Conservation (phyloP, 129 eudicot genomes). For the Centella asiatica region DNA sequence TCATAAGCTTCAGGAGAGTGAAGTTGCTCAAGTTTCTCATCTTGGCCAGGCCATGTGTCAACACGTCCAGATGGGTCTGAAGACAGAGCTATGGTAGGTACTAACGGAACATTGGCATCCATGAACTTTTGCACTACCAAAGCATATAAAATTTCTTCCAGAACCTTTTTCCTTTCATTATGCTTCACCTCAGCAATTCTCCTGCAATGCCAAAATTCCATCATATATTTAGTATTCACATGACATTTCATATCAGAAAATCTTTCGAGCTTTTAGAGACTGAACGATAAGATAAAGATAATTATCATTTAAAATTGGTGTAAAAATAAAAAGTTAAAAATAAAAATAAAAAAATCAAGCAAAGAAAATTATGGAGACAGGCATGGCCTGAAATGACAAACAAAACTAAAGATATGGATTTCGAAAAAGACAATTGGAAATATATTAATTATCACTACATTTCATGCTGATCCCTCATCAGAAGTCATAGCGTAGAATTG, state of each 20-base stretch:
- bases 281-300: background rate
- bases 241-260: background rate
- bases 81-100: slow-evolving; percentile 60
- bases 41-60: slow-evolving; percentile 59
- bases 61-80: slow-evolving; percentile 39
- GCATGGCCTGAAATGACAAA: too few relatives aligned
- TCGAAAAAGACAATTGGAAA: too few relatives aligned
- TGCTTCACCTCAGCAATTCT: slow-evolving; percentile 98
- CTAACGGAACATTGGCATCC: slow-evolving; percentile 69
- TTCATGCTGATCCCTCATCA: background rate
- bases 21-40: slow-evolving; percentile 56
- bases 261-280: background rate
- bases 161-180: slow-evolving; percentile 63
- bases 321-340: too few relatives aligned
- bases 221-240: background rate
- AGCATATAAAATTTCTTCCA: slow-evolving; percentile 86
- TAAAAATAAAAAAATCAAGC: too few relatives aligned
- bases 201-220: slow-evolving; percentile 29
- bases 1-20: slow-evolving; percentile 84
- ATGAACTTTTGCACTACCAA: slow-evolving; percentile 88
- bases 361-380: too few relatives aligned
- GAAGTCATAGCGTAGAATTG: background rate
- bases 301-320: too few relatives aligned
- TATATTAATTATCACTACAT: too few relatives aligned
- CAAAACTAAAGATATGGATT: too few relatives aligned